phyloP scores from a whole-genome alignment of 2,329 filamentous ascomycete genomes.

The Colletotrichum siamense region DNA sequence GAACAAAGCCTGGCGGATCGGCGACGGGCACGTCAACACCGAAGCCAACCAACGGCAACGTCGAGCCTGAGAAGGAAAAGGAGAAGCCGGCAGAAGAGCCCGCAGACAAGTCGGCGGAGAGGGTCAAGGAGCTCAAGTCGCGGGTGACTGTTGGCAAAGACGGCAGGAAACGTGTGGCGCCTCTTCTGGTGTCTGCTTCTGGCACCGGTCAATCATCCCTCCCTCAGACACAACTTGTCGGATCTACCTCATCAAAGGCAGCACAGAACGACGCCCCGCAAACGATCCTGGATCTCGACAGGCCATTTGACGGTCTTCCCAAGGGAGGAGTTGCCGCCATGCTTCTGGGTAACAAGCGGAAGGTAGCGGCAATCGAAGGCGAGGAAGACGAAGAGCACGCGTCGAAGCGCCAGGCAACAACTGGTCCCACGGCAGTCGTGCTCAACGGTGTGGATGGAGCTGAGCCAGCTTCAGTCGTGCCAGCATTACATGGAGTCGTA shows the following conservation, averaged over 20 bases:
- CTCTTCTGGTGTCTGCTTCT: slow-evolving; percentile 88
- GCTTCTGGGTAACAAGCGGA: slow-evolving; percentile 92
- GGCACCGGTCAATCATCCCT: slow-evolving; percentile 86
- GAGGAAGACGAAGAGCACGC: slow-evolving; percentile 73
- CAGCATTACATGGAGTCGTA: slow-evolving; percentile 64
- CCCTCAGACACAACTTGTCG: slow-evolving; percentile 86
- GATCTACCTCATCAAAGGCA: slow-evolving; percentile 68
- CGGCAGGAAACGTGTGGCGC: slow-evolving; percentile 94
- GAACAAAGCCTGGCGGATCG: slow-evolving; percentile 48
- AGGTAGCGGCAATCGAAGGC: slow-evolving; percentile 73
- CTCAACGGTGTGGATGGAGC: slow-evolving; percentile 79
- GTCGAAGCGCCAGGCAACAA: slow-evolving; percentile 61
- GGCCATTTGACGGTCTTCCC: slow-evolving; percentile 91
- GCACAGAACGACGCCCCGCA: slow-evolving; percentile 76
- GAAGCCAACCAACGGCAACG: slow-evolving; percentile 45
- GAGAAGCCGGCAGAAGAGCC: slow-evolving; percentile 47
- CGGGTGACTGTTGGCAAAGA: slow-evolving; percentile 95
- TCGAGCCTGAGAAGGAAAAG: slow-evolving; percentile 39
- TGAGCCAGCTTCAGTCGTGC: slow-evolving; percentile 72
- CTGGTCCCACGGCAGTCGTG: slow-evolving; percentile 76
- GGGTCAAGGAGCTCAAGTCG: slow-evolving; percentile 75
- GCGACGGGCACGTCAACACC: slow-evolving; percentile 36
- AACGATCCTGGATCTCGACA: slow-evolving; percentile 86
- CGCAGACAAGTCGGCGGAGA: slow-evolving; percentile 58
- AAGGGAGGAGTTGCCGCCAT: slow-evolving; percentile 87